Percentiles rank a stretch among this genome's conserved stretches.
phyloP scores from a whole-genome alignment of 768 basidiomycete genomes.

The Fomitopsis serialis region DNA sequence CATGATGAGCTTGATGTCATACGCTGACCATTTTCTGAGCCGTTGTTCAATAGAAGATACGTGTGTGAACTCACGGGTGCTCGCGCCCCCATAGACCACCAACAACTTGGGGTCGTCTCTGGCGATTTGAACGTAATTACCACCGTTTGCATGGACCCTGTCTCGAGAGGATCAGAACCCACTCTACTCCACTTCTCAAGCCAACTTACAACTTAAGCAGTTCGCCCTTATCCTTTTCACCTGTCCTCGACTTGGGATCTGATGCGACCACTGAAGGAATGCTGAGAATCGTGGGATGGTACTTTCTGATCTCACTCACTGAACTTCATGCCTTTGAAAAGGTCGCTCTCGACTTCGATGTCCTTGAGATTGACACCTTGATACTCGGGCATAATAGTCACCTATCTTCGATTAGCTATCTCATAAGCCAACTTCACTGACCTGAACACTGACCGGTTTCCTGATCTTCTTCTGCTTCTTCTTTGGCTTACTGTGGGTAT shows the following conservation, averaged over 20 bases:
- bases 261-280: constrained; percentile 57
- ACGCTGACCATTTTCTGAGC: constrained; percentile 36
- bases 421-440: neutral
- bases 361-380: constrained; percentile 58
- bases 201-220: constrained; percentile 59
- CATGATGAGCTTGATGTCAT: constrained; percentile 65
- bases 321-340: constrained; percentile 77
- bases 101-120: constrained; percentile 46
- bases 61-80: constrained; percentile 42
- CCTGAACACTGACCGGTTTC: constrained; percentile 39
- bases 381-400: constrained; percentile 58
- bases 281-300: neutral
- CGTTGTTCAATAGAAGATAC: too few species aligned
- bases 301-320: constrained; percentile 41
- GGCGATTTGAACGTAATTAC: constrained; percentile 56
- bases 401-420: constrained; percentile 29
- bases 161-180: neutral
- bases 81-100: constrained; percentile 65
- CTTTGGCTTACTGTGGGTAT: constrained; percentile 34
- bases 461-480: constrained; percentile 54
- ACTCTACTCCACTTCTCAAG: neutral
- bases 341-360: constrained; percentile 50
- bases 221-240: constrained; percentile 63
- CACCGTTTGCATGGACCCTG: constrained; percentile 72
- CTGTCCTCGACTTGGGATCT: constrained; percentile 65